These are phyloP conservation scores for Saccharomycopsis sp. DNA, from an alignment of 805 yeast species.

Conservation along the genomic window DNA sequence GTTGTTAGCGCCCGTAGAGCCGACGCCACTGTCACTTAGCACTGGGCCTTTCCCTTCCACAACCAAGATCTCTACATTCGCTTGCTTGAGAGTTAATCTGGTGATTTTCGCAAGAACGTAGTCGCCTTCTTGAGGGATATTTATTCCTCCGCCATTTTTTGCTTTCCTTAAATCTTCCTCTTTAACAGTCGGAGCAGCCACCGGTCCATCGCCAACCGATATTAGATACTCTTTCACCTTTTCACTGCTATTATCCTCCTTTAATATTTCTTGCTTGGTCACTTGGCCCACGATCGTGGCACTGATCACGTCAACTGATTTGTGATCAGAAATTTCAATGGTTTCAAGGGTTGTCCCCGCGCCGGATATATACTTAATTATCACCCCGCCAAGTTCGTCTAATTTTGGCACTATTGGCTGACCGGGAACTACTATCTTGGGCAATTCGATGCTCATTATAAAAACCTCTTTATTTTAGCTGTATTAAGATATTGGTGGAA, in stretches of 20 bases:
- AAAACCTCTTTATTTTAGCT: background rate
- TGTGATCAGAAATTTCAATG: background rate
- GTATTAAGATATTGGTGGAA: background rate
- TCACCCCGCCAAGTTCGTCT: constrained; percentile 2
- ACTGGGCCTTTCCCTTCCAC: constrained; percentile 54
- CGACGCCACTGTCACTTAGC: constrained; percentile 43
- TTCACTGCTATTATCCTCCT: background rate
- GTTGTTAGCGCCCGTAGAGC: constrained; percentile 34
- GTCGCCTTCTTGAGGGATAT: constrained; percentile 79
- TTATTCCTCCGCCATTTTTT: constrained; percentile 1
- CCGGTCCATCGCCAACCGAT: background rate
- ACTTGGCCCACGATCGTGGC: constrained; percentile 11
- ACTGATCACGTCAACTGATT: background rate
- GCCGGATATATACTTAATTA: constrained; percentile 13
- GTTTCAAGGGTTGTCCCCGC: constrained; percentile 11
- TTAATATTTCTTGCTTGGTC: background rate
- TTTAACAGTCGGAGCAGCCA: background rate
- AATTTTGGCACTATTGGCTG: constrained; percentile 20
- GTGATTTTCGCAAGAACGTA: constrained; percentile 71
- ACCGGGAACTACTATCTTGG: constrained; percentile 18
- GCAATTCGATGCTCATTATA: constrained; percentile 4
- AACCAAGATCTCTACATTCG: constrained; percentile 66
- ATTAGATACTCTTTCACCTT: constrained; percentile 2
- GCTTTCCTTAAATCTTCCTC: constrained; percentile 3
- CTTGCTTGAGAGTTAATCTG: constrained; percentile 60